Conservation (phyloP, 306 rosid genomes). For the Mimosa bimucronata region DNA sequence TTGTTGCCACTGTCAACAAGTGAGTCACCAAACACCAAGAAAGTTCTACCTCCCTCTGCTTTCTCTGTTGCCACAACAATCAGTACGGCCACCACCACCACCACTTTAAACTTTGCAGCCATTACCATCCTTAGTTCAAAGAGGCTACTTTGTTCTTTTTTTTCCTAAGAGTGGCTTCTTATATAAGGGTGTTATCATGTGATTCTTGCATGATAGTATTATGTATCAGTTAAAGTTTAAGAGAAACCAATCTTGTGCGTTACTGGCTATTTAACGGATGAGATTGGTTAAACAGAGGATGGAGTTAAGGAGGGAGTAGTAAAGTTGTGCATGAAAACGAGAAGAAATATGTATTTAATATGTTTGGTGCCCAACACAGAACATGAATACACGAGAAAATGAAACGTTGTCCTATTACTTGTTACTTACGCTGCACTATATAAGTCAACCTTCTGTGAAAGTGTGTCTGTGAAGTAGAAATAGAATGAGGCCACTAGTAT, state of each 20-base stretch:
- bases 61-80: neutral
- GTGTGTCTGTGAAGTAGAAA: neutral
- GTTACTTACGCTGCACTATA: neutral
- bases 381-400: neutral
- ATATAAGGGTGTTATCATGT: conserved; percentile 1
- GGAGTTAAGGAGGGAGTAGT: neutral
- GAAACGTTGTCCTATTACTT: neutral
- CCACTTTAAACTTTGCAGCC: neutral
- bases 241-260: neutral
- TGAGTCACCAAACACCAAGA: conserved; percentile 64
- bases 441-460: neutral
- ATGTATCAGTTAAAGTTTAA: neutral
- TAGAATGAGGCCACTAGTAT: neutral
- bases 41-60: conserved; percentile 46
- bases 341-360: neutral
- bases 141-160: no score
- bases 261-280: neutral
- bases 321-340: neutral
- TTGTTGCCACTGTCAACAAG: conserved; percentile 66
- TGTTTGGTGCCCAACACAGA: neutral
- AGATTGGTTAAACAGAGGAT: neutral
- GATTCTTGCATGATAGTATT: no score
- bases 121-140: neutral
- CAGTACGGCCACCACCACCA: neutral
- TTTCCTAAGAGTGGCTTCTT: neutral